These are phyloP conservation scores for Myxozyma kluyveri DNA, from an alignment of 805 yeast species.

Conservation along the genomic window DNA sequence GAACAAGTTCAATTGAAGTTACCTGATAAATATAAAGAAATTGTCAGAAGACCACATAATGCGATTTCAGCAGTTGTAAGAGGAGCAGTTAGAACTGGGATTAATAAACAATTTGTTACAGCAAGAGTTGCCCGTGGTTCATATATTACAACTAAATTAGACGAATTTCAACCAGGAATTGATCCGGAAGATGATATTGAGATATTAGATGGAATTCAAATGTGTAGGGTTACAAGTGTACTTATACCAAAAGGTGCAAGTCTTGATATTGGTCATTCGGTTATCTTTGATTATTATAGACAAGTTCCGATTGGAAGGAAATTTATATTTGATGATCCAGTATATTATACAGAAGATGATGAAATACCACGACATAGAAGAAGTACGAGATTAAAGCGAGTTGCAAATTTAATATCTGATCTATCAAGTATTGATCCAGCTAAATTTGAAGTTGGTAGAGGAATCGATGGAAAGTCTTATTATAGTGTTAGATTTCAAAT, in stretches of 20 bases:
- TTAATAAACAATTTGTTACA: slow-evolving; percentile 16
- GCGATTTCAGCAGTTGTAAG: slow-evolving; percentile 25
- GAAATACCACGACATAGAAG: slow-evolving; percentile 13
- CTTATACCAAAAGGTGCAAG: slow-evolving; percentile 19
- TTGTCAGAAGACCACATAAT: slow-evolving; percentile 18
- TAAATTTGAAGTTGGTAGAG: background rate
- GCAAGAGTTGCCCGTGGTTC: slow-evolving; percentile 24
- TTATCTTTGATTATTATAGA: slow-evolving; percentile 6
- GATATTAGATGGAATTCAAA: slow-evolving; percentile 14
- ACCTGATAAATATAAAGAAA: slow-evolving; percentile 14
- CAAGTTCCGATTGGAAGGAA: slow-evolving; percentile 4
- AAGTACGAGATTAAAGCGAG: slow-evolving; percentile 1
- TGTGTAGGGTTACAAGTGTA: slow-evolving; percentile 13
- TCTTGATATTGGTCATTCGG: slow-evolving; percentile 14
- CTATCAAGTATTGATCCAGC: slow-evolving; percentile 6
- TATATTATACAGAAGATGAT: slow-evolving; percentile 20
- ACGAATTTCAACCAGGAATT: slow-evolving; percentile 11
- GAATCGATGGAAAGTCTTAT: background rate
- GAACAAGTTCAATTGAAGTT: slow-evolving; percentile 11
- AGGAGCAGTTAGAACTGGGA: slow-evolving; percentile 25
- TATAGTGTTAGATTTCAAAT: slow-evolving; percentile 18
- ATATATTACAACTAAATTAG: slow-evolving; percentile 16
- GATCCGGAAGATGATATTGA: slow-evolving; percentile 19
- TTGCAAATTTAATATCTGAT: slow-evolving; percentile 17
- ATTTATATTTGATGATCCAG: slow-evolving; percentile 11